phyloP scores from a whole-genome alignment of 2,329 filamentous ascomycete species.

The Xylariaceae sp. region DNA sequence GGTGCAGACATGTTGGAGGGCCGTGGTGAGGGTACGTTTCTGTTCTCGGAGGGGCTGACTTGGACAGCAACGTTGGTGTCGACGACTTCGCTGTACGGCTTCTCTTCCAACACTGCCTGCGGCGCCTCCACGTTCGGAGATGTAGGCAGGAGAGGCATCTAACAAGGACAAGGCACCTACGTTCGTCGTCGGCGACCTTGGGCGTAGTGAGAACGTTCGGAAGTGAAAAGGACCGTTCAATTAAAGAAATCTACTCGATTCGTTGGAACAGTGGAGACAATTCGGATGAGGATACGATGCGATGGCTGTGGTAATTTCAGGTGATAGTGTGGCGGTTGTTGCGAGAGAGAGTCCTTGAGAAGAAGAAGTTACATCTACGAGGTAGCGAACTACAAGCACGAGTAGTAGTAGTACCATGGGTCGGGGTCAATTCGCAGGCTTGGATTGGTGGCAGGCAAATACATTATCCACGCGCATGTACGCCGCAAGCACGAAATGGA shows the following conservation, averaged over 20 bases:
- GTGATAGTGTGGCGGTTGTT: not conserved
- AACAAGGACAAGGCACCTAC: conserved; percentile 15
- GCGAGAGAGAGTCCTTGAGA: too few species aligned
- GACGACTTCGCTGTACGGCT: conserved; percentile 43
- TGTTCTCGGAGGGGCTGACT: conserved; percentile 23
- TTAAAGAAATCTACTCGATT: not conserved
- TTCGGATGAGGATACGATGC: not conserved
- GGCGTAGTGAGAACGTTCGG: not conserved
- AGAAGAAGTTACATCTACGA: too few species aligned
- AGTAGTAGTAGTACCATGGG: too few species aligned
- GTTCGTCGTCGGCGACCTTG: conserved; percentile 5
- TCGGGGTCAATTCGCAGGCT: not conserved
- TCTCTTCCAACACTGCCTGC: conserved; percentile 40
- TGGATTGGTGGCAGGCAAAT: not conserved
- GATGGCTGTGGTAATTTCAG: not conserved
- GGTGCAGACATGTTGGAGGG: conserved; percentile 17
- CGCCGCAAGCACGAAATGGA: not conserved
- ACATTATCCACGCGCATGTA: not conserved
- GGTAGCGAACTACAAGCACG: not conserved
- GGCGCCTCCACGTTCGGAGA: conserved; percentile 45
- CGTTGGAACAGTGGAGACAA: not conserved
- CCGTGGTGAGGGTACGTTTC: conserved; percentile 21
- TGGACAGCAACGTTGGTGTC: conserved; percentile 29
- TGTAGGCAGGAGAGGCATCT: conserved; percentile 46
- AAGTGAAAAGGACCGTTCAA: not conserved